These are phyloP conservation scores for Cutaneotrichosporon sp. DNA, from an alignment of 1,284 basidiomycete species.

Conservation along the genomic window DNA sequence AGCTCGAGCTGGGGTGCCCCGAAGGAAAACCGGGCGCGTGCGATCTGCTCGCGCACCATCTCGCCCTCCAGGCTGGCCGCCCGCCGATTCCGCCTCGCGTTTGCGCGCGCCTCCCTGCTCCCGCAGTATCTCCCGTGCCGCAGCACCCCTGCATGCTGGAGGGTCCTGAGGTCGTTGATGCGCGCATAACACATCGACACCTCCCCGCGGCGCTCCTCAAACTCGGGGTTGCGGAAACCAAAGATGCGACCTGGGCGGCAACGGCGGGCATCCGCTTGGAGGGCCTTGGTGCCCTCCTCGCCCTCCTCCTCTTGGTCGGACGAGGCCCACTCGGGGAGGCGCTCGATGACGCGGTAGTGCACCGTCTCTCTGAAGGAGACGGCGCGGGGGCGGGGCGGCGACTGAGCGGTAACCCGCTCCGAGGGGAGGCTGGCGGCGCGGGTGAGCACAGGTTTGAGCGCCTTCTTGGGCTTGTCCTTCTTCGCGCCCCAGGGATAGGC, in stretches of 20 bases:
- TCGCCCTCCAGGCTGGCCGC: too few species aligned
- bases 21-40: too few species aligned
- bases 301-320: neutral
- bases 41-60: too few species aligned
- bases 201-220: neutral
- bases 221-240: neutral
- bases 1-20: too few species aligned
- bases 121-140: neutral
- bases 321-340: slow-evolving; percentile 12
- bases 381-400: too few species aligned
- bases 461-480: neutral
- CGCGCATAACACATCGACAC: too few species aligned
- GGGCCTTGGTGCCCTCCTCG: neutral
- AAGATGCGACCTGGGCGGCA: neutral
- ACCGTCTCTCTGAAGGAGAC: slow-evolving; percentile 12
- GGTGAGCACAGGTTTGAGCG: neutral
- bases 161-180: neutral
- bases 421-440: neutral
- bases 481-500: neutral
- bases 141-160: neutral
- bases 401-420: too few species aligned
- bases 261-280: neutral
- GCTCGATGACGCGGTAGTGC: slow-evolving; percentile 18
- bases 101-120: neutral
- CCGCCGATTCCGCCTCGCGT: too few species aligned